A percentile compares a stretch with the other conserved stretches of the same genome.
Conservation (phyloP, 495 filamentous ascomycete species). For the Chaetomium cochliodes region DNA sequence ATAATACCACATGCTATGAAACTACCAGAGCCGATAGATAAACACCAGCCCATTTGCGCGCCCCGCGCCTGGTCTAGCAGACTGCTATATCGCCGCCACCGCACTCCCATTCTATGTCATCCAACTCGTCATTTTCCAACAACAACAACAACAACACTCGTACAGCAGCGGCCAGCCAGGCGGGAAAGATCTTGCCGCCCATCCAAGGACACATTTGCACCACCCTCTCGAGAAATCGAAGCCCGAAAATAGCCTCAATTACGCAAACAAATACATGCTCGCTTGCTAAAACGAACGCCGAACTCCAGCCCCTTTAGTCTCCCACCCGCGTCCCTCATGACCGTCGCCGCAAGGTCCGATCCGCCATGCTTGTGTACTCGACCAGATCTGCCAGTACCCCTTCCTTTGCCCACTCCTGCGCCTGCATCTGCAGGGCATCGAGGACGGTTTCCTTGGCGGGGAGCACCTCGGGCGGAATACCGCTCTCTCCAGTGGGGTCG, state of each 20-base stretch:
- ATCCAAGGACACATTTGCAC: neutral
- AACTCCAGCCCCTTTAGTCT: neutral
- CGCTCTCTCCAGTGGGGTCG: constrained; percentile 38
- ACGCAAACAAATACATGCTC: constrained; percentile 5
- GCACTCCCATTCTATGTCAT: constrained; percentile 15
- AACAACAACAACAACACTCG: constrained; percentile 12
- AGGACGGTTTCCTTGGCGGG: constrained; percentile 71
- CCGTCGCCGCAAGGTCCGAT: constrained; percentile 25
- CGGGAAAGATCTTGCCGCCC: neutral
- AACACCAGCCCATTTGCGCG: constrained; percentile 6
- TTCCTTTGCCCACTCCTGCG: constrained; percentile 53
- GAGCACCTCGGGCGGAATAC: constrained; percentile 62
- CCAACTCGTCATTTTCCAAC: constrained; percentile 16
- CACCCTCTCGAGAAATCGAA: neutral
- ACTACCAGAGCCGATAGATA: neutral
- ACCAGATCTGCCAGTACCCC: constrained; percentile 70
- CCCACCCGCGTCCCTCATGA: neutral
- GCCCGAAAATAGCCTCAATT: too few relatives aligned
- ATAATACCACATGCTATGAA: constrained; percentile 18
- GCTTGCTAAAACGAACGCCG: constrained; percentile 5
- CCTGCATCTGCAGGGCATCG: constrained; percentile 61
- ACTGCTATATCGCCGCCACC: neutral
- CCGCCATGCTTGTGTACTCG: constrained; percentile 65
- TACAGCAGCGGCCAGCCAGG: constrained; percentile 1
- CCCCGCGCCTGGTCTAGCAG: neutral